Percentiles rank a stretch among this genome's conserved stretches.
Conservation (phyloP, 805 yeast genomes). For the Candida golubevii region DNA sequence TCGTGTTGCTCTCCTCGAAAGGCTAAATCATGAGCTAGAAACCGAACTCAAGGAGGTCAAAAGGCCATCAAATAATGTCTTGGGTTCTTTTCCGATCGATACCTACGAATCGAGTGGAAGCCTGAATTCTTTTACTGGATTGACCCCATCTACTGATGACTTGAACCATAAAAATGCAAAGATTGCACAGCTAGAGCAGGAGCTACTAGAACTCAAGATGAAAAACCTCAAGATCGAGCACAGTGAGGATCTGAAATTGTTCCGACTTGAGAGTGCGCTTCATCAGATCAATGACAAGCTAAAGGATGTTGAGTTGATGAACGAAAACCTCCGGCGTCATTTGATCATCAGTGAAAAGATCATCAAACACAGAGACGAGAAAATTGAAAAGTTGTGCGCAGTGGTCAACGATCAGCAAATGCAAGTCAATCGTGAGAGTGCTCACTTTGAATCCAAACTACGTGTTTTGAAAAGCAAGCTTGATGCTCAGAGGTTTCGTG, state of each 20-base stretch:
- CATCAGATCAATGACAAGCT: conserved; percentile 55
- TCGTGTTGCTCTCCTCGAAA: conserved; percentile 33
- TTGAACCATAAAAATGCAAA: conserved; percentile 13
- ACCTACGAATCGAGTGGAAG: conserved; percentile 1
- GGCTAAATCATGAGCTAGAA: conserved; percentile 37
- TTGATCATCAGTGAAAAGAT: conserved; percentile 51
- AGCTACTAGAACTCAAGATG: conserved; percentile 15
- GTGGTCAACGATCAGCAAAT: conserved; percentile 48
- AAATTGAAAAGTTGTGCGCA: conserved; percentile 51
- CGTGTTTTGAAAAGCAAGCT: conserved; percentile 14
- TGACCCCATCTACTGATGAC: conserved; percentile 8
- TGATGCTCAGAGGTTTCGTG: conserved; percentile 14
- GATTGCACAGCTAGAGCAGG: conserved; percentile 16
- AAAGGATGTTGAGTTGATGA: conserved; percentile 59
- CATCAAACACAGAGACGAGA: conserved; percentile 51
- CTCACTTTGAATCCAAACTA: conserved; percentile 45
- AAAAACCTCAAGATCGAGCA: conserved; percentile 26
- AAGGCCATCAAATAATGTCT: neutral
- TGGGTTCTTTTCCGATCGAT: neutral
- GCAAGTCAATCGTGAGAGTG: conserved; percentile 45
- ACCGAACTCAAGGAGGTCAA: conserved; percentile 25
- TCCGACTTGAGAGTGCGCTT: conserved; percentile 54
- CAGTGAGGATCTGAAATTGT: conserved; percentile 45
- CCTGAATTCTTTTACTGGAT: conserved; percentile 2
- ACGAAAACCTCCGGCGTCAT: conserved; percentile 52